A percentile compares a stretch with the other conserved stretches of the same genome.
Conservation (phyloP, 306 rosid genomes). For the Rubus idaeus region DNA sequence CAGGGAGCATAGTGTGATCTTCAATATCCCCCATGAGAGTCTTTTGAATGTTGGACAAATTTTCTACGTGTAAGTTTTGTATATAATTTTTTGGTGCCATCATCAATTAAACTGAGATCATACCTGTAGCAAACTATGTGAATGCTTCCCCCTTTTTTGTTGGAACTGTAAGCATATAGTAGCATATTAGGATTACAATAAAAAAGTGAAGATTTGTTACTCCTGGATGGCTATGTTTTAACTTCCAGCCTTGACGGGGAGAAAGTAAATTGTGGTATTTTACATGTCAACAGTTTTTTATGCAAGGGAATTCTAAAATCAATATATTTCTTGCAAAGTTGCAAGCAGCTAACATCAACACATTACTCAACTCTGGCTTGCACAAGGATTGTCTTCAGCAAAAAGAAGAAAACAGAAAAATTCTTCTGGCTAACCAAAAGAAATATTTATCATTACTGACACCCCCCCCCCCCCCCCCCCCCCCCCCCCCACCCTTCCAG, state of each 20-base stretch:
- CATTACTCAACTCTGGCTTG: too few species aligned
- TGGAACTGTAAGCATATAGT: neutral
- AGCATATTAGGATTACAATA: neutral
- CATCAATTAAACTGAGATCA: neutral
- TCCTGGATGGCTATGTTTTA: neutral
- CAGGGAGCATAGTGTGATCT: slow-evolving; percentile 90
- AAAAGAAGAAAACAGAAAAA: too few species aligned
- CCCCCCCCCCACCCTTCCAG: too few species aligned
- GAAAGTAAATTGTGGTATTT: neutral
- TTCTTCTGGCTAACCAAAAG: too few species aligned
- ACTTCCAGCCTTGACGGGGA: neutral
- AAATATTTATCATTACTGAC: too few species aligned
- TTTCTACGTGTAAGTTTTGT: slow-evolving; percentile 62
- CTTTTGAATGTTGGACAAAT: slow-evolving; percentile 90
- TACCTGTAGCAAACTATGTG: slow-evolving; percentile 7
- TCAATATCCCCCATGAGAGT: slow-evolving; percentile 97
- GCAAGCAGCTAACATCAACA: too few species aligned
- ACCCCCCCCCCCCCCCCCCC: too few species aligned
- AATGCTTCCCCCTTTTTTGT: neutral
- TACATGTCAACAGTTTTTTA: neutral
- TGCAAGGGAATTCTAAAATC: neutral
- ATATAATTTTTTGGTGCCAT: neutral
- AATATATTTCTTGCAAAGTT: too few species aligned
- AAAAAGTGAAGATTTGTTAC: neutral
- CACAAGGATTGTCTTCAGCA: too few species aligned